Percentiles rank a stretch among this genome's conserved stretches.
Conservation (phyloP, 306 rosid genomes). For the Cicer yamashitae region DNA sequence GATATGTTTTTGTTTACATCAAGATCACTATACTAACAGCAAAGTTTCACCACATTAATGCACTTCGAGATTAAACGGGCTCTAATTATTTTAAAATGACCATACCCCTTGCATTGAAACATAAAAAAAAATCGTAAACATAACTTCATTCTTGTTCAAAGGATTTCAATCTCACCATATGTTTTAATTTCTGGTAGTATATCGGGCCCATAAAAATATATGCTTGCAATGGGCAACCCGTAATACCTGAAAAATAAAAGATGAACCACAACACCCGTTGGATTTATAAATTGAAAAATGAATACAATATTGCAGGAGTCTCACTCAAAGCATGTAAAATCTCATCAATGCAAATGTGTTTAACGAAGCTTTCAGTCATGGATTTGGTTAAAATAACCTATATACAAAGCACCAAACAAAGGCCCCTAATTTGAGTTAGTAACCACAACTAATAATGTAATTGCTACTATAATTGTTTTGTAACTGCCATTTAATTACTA, state of each 20-base stretch:
- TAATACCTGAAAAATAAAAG: conserved; percentile 68
- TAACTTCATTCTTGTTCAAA: conserved; percentile 12
- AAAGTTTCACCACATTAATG: conserved; percentile 18
- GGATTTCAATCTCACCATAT: conserved; percentile 70
- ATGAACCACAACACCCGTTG: conserved; percentile 25
- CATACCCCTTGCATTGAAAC: background rate
- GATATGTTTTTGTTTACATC: background rate
- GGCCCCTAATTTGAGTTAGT: background rate
- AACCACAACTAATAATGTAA: too few species aligned
- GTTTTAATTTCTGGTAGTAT: conserved; percentile 95
- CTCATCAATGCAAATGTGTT: conserved; percentile 6
- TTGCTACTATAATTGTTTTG: too few species aligned
- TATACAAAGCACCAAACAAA: background rate
- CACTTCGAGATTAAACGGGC: background rate
- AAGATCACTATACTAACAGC: background rate
- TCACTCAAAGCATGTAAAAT: conserved; percentile 24
- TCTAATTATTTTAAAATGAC: conserved; percentile 15
- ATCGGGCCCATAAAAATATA: conserved; percentile 99
- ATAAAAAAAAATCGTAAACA: background rate
- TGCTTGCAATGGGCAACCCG: conserved; percentile 95
- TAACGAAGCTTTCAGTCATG: background rate
- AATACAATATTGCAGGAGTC: conserved; percentile 19
- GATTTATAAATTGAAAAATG: conserved; percentile 9
- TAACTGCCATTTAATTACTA: too few species aligned
- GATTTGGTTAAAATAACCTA: conserved; percentile 1